Evolutionary conservation across 2,329 filamentous ascomycete genomes (phyloP), one percentile per base, ranked within the genome.

Genomic region (Emydomyces testavorans): DNA sequence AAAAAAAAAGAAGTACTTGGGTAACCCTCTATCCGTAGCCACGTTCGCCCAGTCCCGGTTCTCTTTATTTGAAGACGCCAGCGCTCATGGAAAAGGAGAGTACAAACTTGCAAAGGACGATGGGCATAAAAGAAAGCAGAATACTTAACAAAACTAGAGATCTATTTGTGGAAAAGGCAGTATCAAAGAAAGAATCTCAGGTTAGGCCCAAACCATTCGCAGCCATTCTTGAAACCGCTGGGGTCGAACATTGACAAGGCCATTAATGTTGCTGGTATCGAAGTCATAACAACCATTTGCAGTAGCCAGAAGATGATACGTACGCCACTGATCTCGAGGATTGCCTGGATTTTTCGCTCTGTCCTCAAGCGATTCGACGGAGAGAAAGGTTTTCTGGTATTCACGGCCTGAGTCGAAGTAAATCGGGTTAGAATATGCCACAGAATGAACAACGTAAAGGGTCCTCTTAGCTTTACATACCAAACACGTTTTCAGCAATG

Each of bases 261-360:
- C 66, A 59, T 84, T 83, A 46, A 86, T 65, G 52, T 79, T 82
- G 1, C 77, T 65, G 10, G 73, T 65, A 2, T 68, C 65, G 55
- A 83, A 83, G 53, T 80, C 77, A 58, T 84, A 87, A 7, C 79
- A 74, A 1, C 81, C 79, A 52, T 82, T 76, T 15, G 77, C 77
- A 0, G 83, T 86, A 26, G 80, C 80, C 31, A 84, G 70, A 20
- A 86, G 72, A 26, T 79, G 71, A 50, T 79, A 74, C 42, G 82
- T 56, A 3, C 67, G 66, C 49, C 62, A 59, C 50, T 70, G 65
- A 41, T 62, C 58, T 11, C 58, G 51, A 1, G 56, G 57, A 62
- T 64, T 52, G 63, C 61, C 29, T 70, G 65, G 51, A 4, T 54
- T 47, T 42, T 54, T 52, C 11, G 60, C 58, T 37, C 56, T 46